Percentiles rank a stretch among this genome's conserved stretches.
phyloP scores from a whole-genome alignment of 1,284 basidiomycete genomes.

The Marasmius tenuissimus region DNA sequence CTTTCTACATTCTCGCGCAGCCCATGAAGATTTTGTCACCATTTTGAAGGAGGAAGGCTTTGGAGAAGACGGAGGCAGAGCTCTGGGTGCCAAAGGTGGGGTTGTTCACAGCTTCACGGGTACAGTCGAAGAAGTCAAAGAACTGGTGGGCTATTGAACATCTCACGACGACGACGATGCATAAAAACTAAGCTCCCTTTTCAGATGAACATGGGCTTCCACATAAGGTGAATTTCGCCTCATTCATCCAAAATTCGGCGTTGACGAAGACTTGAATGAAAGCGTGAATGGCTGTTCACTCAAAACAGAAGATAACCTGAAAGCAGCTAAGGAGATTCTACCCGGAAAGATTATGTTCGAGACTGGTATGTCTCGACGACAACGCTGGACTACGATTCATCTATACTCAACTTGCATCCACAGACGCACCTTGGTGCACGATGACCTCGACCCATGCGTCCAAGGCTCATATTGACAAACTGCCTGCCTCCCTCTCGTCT shows the following conservation, averaged over 20 bases:
- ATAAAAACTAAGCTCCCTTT: conserved; percentile 30
- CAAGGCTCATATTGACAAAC: conserved; percentile 49
- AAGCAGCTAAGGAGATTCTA: conserved; percentile 60
- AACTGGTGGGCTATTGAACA: conserved; percentile 70
- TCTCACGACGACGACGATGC: neutral
- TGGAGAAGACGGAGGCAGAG: conserved; percentile 54
- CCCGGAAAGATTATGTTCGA: conserved; percentile 76
- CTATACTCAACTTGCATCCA: conserved; percentile 15
- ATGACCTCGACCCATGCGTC: conserved; percentile 80
- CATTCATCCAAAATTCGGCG: conserved; percentile 40
- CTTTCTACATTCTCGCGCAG: conserved; percentile 84
- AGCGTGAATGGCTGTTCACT: conserved; percentile 81
- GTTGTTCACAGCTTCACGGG: conserved; percentile 92
- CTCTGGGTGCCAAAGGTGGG: conserved; percentile 61
- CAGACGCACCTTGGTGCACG: conserved; percentile 86
- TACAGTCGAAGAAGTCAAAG: conserved; percentile 60
- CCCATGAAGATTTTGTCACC: conserved; percentile 70
- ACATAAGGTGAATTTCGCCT: conserved; percentile 65
- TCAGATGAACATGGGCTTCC: conserved; percentile 72
- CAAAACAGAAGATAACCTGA: conserved; percentile 77
- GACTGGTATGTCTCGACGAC: conserved; percentile 58
- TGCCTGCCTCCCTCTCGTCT: conserved; percentile 48
- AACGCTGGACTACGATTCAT: neutral
- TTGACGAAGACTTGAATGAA: conserved; percentile 29
- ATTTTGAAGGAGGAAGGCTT: conserved; percentile 73